Base-by-base conservation (phyloP, 106 monocot species). In the Phalaenopsis equestris region DNA sequence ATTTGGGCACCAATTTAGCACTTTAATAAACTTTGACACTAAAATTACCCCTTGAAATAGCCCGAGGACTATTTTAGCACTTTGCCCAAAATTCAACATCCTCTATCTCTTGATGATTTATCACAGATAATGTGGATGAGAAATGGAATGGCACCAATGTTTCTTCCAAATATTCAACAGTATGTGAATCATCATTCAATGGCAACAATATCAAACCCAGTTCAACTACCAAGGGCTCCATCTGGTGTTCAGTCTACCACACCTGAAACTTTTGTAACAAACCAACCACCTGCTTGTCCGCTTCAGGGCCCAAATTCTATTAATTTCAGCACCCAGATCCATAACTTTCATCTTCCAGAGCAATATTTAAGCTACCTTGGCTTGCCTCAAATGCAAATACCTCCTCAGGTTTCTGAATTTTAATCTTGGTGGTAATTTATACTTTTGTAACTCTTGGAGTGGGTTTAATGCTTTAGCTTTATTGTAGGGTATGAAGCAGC, bases 111-210 rank as follows among this genome's bases (percentile, higher is more conserved):
- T 75, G 4, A 64, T 65, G 43, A 37, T 19, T 73, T 30, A 30
- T 79, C 18, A 30, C 82, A 91, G 91, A 75, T 89, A 30, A 85
- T 91, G 89, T 89, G 88, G 91, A 91, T 91, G 91, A 89, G 91
- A 43, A 78, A 80, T 58, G 89, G 85, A 16, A 87, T 91, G 86
- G 74, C 85, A 3, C 87, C 86, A 41, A 83, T 91, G 91, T 76
- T 89, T 61, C 84, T 88, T 77, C 85, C 88, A 21, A 79, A 73
- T 41, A 16, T 81, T 15, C 91, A 91, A 23, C 88, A 85, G 14
- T 83, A 80, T 56, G 74, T 85, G 4, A 70, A 56, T 72, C 88
- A 76, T 79, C 72, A 67, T 58, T 52, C 82, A 37, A 58, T 89
- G 78, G 77, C 88, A 23, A 48, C 88, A n/a, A 24, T 87, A 45